Evolutionary conservation across 257 asterid species (phyloP).

Genomic region (Perilla frutescens): DNA sequence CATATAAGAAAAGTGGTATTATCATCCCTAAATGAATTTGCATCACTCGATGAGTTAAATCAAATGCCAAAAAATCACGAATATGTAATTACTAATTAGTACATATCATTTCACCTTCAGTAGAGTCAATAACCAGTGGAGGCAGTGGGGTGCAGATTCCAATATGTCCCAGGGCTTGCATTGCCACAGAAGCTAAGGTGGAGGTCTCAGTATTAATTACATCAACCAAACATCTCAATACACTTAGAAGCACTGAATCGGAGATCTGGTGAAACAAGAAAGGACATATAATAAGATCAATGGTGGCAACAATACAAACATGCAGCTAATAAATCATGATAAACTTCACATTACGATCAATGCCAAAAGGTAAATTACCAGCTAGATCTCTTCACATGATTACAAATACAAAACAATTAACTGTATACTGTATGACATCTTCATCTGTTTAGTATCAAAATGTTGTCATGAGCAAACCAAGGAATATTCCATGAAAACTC

Average conservation of each 20-base stretch:
- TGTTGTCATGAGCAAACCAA: neutral
- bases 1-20: slow-evolving; percentile 27
- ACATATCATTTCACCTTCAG: slow-evolving; percentile 58
- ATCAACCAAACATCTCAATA: slow-evolving; percentile 75
- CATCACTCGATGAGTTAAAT: slow-evolving; percentile 26
- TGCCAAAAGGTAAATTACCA: slow-evolving; percentile 21
- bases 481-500: slow-evolving; percentile 15
- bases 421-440: neutral
- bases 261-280: slow-evolving; percentile 63
- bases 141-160: slow-evolving; percentile 84
- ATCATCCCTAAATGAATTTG: slow-evolving; percentile 20
- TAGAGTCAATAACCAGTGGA: slow-evolving; percentile 63
- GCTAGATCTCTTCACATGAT: slow-evolving; percentile 8
- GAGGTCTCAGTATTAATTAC: slow-evolving; percentile 68
- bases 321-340: slow-evolving; percentile 14
- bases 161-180: slow-evolving; percentile 97
- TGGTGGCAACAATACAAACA: slow-evolving; percentile 23
- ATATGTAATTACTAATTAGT: slow-evolving; percentile 32
- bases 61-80: slow-evolving; percentile 30
- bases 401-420: slow-evolving; percentile 6
- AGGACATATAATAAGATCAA: slow-evolving; percentile 30
- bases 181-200: slow-evolving; percentile 81
- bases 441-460: slow-evolving; percentile 23
- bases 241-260: slow-evolving; percentile 70
- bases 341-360: neutral